Evolutionary conservation across 805 yeast genomes (phyloP), one percentile per base, ranked within the genome.

Genomic region (Candida germanica): DNA sequence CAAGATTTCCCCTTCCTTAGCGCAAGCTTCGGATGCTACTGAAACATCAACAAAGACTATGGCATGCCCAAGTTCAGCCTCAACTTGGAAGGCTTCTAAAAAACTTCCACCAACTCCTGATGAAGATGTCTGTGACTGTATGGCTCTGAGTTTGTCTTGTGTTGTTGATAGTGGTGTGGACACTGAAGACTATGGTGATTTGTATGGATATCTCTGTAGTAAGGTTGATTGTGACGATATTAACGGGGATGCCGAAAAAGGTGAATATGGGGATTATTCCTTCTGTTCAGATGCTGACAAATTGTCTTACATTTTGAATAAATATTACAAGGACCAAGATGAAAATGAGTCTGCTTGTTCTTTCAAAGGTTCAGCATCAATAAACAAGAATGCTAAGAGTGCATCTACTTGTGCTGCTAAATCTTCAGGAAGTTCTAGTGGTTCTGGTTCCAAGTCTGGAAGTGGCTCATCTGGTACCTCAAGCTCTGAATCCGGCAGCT

Each of bases 61-160:
- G 53, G 86, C 87, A 47, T 84, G 93, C 58, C 91, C 91, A 45
- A 66, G 84, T 13, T 42, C 61, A 19, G 59, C 64, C 38, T 24
- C 58, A 7, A 50, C 75, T 58, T 84, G 93, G 93, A 61, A 62
- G 39, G 93, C 88, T 38, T 58, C 79, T 21, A 69, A 81, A n/a
- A 60, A 53, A 21, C 69, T 84, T 54, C 94, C 94, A 52, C 94
- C 93, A 60, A 80, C 87, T 35, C 94, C 94, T 46, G 73, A 83
- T 51, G 56, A 71, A 33, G 70, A 57, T 30, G 66, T 75, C 38
- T 84, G 93, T 71, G 64, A 71, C 42, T 84, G 94, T 69, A 67
- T 82, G 66, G 53, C 70, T 23, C 49, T 51, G 18, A 62, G 87
- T 9, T 65, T 73, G 47, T 35, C 59, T 15, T 84, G 94, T 75